These are phyloP conservation scores for Cladosporium sp. DNA, from an alignment of 2,329 filamentous ascomycete species.

Conservation along the genomic window DNA sequence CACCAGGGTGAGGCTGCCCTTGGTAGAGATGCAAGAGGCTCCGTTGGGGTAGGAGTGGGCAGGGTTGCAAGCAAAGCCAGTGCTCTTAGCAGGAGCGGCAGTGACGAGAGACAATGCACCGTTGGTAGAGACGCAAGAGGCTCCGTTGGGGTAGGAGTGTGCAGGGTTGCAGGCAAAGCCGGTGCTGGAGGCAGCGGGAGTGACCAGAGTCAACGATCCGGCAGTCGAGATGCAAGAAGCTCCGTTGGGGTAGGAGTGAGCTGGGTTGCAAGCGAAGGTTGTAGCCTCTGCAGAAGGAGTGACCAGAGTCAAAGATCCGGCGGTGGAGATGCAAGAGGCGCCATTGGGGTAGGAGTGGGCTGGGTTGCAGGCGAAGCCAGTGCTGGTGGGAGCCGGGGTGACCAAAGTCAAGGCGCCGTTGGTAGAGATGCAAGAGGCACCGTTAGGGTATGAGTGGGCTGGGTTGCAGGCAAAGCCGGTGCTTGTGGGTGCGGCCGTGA, in stretches of 20 bases:
- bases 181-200: constrained; percentile 7
- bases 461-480: constrained; percentile 16
- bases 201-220: constrained; percentile 15
- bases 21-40: constrained; percentile 15
- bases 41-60: constrained; percentile 19
- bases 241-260: constrained; percentile 17
- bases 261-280: constrained; percentile 17
- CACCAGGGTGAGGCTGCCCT: constrained; percentile 17
- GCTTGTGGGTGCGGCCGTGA: constrained; percentile 11
- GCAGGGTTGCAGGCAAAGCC: constrained; percentile 23
- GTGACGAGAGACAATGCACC: constrained; percentile 18
- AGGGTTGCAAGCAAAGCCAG: constrained; percentile 16
- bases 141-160: constrained; percentile 20
- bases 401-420: constrained; percentile 16
- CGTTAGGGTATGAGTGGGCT: constrained; percentile 17
- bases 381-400: background rate
- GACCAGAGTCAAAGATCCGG: constrained; percentile 16
- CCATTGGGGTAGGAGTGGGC: constrained; percentile 19
- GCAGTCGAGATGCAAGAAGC: constrained; percentile 17
- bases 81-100: constrained; percentile 6
- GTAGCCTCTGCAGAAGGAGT: constrained; percentile 5
- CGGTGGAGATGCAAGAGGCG: constrained; percentile 15
- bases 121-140: constrained; percentile 17
- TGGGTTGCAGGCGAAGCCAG: constrained; percentile 15
- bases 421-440: constrained; percentile 16